A percentile compares a stretch with the other conserved stretches of the same genome.
These are phyloP conservation scores for Monosporascus sp. DNA, from an alignment of 2,329 filamentous ascomycete genomes.

Conservation along the genomic window DNA sequence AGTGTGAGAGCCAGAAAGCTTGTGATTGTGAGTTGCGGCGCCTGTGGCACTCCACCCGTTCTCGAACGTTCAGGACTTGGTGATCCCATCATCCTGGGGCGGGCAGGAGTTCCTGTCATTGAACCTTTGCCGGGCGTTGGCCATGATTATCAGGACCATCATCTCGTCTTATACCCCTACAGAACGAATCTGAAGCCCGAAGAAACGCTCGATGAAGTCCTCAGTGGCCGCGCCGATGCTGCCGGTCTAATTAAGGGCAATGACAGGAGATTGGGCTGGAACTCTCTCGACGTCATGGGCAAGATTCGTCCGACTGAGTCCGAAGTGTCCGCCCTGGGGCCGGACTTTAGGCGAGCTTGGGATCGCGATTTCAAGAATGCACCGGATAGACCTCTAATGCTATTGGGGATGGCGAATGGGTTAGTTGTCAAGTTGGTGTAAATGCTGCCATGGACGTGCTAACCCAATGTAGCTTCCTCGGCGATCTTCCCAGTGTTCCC, in stretches of 20 bases:
- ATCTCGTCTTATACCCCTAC: conserved; percentile 42
- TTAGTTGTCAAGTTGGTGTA: neutral
- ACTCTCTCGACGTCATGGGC: conserved; percentile 1
- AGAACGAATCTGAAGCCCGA: conserved; percentile 5
- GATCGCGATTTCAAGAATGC: neutral
- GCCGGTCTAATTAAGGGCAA: neutral
- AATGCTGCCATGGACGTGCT: too few relatives aligned
- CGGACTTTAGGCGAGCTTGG: conserved; percentile 1
- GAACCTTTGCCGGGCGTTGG: conserved; percentile 41
- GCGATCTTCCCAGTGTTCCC: neutral
- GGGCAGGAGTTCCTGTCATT: conserved; percentile 23
- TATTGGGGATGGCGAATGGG: neutral
- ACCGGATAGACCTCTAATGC: conserved; percentile 30
- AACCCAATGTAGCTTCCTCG: neutral
- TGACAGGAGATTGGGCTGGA: conserved; percentile 5
- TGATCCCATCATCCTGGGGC: conserved; percentile 34
- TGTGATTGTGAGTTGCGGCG: conserved; percentile 32
- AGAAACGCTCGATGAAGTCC: neutral
- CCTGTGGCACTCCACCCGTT: conserved; percentile 35
- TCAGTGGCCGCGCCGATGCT: neutral
- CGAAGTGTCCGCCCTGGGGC: conserved; percentile 1
- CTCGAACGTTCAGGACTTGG: conserved; percentile 47
- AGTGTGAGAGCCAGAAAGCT: conserved; percentile 38
- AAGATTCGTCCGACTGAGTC: conserved; percentile 4
- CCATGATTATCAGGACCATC: conserved; percentile 41